Percentiles rank a stretch among this genome's conserved stretches.
Evolutionary conservation across 805 yeast species (phyloP).

Genomic region (Pichia membranifaciens): DNA sequence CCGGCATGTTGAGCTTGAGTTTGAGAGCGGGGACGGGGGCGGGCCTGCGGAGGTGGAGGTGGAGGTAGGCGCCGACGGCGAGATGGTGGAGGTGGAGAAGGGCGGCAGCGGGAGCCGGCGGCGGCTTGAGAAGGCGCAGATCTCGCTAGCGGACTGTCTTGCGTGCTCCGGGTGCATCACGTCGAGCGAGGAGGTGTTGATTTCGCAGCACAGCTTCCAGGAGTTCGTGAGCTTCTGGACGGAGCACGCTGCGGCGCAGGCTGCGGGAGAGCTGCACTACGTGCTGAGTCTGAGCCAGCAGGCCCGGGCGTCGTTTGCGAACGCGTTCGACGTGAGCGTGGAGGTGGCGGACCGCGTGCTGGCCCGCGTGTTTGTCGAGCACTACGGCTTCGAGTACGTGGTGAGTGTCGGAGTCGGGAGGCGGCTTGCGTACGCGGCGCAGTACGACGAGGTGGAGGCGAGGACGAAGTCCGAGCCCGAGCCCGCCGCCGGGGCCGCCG

Average conservation of each 20-base stretch:
- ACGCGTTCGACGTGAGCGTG: conserved; percentile 50
- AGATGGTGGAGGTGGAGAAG: conserved; percentile 45
- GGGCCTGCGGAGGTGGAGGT: conserved; percentile 35
- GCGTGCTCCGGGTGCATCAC: conserved; percentile 98
- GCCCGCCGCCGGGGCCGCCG: conserved; percentile 7
- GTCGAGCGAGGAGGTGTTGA: conserved; percentile 90
- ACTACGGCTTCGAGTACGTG: conserved; percentile 63
- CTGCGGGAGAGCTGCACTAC: conserved; percentile 39
- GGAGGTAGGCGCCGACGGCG: conserved; percentile 36
- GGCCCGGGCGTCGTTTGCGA: conserved; percentile 73
- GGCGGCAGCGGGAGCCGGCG: conserved; percentile 54
- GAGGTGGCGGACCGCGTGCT: conserved; percentile 57
- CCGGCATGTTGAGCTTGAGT: conserved; percentile 13
- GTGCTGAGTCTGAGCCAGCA: conserved; percentile 84
- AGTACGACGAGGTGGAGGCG: conserved; percentile 45
- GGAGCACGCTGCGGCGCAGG: conserved; percentile 19
- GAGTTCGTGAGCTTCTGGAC: conserved; percentile 62
- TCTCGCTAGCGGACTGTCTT: conserved; percentile 84
- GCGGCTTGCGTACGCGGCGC: conserved; percentile 33
- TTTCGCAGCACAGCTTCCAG: conserved; percentile 83
- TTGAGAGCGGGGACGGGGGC: conserved; percentile 53
- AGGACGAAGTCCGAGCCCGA: no score
- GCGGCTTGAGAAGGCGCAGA: conserved; percentile 74
- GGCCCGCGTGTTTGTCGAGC: conserved; percentile 48
- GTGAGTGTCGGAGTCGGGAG: conserved; percentile 87